phyloP scores from a whole-genome alignment of 176 grass and related monocot genomes.

The Oryza glaberrima region DNA sequence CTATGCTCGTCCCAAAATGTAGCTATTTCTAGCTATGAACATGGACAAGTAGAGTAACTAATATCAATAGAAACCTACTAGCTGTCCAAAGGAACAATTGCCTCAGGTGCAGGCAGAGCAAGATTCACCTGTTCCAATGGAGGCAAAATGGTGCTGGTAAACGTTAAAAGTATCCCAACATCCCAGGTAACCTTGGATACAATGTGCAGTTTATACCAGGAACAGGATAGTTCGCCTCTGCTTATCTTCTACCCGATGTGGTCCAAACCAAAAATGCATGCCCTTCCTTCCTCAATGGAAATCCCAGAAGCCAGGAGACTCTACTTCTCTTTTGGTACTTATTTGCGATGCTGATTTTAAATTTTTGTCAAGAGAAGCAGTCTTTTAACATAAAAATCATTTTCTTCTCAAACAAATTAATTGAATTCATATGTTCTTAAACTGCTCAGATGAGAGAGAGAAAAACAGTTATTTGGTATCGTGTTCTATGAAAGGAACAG shows the following conservation, averaged over 20 bases:
- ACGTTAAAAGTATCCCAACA: background rate
- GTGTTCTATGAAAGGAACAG: background rate
- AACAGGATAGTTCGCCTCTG: background rate
- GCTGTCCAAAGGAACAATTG: background rate
- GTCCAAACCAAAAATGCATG: background rate
- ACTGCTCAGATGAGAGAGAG: background rate
- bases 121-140: background rate
- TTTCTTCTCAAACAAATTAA: constrained; percentile 7
- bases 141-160: background rate
- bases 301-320: background rate
- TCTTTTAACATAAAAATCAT: background rate
- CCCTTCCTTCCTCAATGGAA: background rate
- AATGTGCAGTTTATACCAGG: background rate
- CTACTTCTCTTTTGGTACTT: background rate
- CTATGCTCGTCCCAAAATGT: too few relatives aligned
- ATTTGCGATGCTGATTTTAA: background rate
- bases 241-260: background rate
- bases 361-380: background rate
- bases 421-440: background rate
- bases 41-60: background rate
- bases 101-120: background rate
- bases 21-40: too few relatives aligned
- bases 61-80: constrained; percentile 12
- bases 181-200: background rate
- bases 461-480: background rate